Base-by-base conservation (phyloP, 2,329 filamentous ascomycete species). In the Pseudocercospora eumusae region DNA sequence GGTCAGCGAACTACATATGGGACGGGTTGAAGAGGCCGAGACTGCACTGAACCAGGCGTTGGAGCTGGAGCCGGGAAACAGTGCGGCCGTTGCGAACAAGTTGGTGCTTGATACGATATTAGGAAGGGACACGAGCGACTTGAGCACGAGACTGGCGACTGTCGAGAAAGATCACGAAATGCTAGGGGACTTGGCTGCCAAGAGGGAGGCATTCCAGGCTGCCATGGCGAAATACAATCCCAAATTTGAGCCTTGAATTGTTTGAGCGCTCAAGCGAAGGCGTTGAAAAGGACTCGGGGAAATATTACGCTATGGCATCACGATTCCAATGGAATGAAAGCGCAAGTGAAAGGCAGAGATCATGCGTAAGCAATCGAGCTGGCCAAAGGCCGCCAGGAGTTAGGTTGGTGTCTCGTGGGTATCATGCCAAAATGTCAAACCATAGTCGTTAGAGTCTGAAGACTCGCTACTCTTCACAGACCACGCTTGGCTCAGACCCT, bases 1-100 rank as follows among this genome's bases (percentile, higher is more conserved):
- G 25, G 87, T 98, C 25, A 89, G 91, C 23, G 93, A 99, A 77
- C 80, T 98, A 57, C 95, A 98, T 74, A 86, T 98, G 27, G 93
- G 92, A 56, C 86, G 95, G 54, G 79, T 90, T 44, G 92, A 95
- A 65, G 95, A 98, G 81, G 92, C 93, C 0, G 91, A 97, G 78
- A 86, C 88, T 18, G 93, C 93, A 3, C 78, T 98, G 66, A 86
- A 93, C 67, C 86, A 93, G 76, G 93, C 92, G 0, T 69, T 95
- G 58, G 83, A 88, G 73, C 88, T 91, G 75, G 87, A 93, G 64
- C 85, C 88, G 1, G 81, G 84, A 60, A 86, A 90, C 64, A 82
- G 86, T 6, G 88, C 93, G 65, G 88, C 90, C 20, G 86, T 97
- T 72, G 92, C 92, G 64, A 97, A 97, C 74, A 79, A 87, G 64